phyloP scores from a whole-genome alignment of 1,284 basidiomycete species.

The Ceratobasidium papillatum region DNA sequence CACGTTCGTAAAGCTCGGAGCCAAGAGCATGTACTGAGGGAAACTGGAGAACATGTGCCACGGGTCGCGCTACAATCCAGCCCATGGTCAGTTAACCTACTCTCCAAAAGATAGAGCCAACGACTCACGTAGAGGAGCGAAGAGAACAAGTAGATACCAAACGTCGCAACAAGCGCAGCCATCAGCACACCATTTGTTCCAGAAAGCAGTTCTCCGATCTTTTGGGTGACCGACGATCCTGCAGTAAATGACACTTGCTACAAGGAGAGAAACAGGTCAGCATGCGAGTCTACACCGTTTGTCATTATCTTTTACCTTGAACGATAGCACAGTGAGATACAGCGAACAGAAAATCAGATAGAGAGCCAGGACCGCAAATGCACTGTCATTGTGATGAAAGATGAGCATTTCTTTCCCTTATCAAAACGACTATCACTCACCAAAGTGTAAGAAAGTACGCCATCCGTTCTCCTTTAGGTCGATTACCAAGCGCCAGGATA shows the following conservation, averaged over 20 bases:
- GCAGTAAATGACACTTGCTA: constrained; percentile 61
- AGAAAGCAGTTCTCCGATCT: constrained; percentile 69
- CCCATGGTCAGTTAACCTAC: background rate
- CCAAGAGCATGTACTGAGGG: constrained; percentile 88
- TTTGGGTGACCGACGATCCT: constrained; percentile 54
- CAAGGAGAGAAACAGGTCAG: constrained; percentile 13
- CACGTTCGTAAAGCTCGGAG: constrained; percentile 92
- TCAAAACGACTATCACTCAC: constrained; percentile 50
- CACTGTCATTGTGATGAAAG: constrained; percentile 57
- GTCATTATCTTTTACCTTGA: constrained; percentile 62
- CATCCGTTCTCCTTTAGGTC: constrained; percentile 91
- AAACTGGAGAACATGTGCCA: constrained; percentile 99
- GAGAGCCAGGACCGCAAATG: constrained; percentile 78
- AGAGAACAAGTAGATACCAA: constrained; percentile 84
- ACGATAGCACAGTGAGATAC: constrained; percentile 81
- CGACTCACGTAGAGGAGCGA: constrained; percentile 87
- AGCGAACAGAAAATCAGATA: constrained; percentile 88
- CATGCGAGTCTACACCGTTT: background rate
- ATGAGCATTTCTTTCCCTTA: constrained; percentile 48
- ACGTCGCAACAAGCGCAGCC: constrained; percentile 88
- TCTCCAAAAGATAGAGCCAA: background rate
- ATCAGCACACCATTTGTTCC: constrained; percentile 85
- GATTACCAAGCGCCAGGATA: constrained; percentile 92
- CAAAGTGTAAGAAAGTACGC: constrained; percentile 86
- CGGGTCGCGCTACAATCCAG: constrained; percentile 76